Conservation (phyloP, 306 rosid species). For the Senna siamea region DNA sequence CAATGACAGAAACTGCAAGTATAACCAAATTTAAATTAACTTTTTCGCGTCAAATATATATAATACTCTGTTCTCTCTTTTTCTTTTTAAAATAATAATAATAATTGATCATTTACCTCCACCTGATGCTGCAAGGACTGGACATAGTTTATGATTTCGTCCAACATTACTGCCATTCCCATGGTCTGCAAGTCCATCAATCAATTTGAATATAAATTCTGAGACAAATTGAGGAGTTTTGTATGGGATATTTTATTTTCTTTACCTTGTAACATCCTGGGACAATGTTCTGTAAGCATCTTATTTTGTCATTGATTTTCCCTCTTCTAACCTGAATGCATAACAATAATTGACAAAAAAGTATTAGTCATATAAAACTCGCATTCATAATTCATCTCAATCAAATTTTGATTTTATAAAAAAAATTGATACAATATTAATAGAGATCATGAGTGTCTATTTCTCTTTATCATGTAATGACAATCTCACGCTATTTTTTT, state of each 20-base stretch:
- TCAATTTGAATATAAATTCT: no score
- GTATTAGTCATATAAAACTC: slow-evolving; percentile 1
- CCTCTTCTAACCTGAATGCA: slow-evolving; percentile 85
- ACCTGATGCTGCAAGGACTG: slow-evolving; percentile 97
- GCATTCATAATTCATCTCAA: no score
- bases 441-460: no score
- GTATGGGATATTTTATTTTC: neutral
- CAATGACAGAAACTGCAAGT: slow-evolving; percentile 90
- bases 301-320: slow-evolving; percentile 87
- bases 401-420: no score
- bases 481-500: no score
- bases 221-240: slow-evolving; percentile 7
- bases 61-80: no score
- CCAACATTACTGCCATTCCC: slow-evolving; percentile 99
- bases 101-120: slow-evolving; percentile 69
- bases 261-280: slow-evolving; percentile 95
- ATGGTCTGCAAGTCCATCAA: slow-evolving; percentile 62
- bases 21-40: slow-evolving; percentile 17
- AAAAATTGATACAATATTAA: no score
- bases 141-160: slow-evolving; percentile 94
- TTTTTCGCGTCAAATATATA: no score
- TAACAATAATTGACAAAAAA: slow-evolving; percentile 21
- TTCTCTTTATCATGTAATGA: no score
- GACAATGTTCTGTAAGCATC: slow-evolving; percentile 87
- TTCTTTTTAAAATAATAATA: no score